These are phyloP conservation scores for Alternaria sp. DNA, from an alignment of 2,329 filamentous ascomycete genomes.

Conservation along the genomic window DNA sequence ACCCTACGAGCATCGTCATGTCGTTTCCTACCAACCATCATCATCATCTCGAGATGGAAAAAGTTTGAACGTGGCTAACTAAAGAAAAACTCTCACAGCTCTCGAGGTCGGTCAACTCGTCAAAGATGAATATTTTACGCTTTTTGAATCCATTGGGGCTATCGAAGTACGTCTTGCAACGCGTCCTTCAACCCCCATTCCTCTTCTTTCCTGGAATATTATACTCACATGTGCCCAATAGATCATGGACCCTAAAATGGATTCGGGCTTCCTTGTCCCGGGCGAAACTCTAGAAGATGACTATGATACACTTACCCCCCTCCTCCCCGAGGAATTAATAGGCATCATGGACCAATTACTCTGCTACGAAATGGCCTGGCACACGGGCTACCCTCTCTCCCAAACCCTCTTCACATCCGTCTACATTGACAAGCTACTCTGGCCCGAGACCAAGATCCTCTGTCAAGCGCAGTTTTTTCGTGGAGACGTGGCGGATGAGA, in stretches of 20 bases:
- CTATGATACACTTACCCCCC: slow-evolving; percentile 73
- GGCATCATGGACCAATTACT: slow-evolving; percentile 95
- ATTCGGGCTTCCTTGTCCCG: slow-evolving; percentile 82
- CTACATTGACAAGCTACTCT: slow-evolving; percentile 84
- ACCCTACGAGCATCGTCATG: neutral
- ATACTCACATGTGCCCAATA: slow-evolving; percentile 50
- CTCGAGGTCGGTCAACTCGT: slow-evolving; percentile 82
- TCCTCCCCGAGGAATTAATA: slow-evolving; percentile 81
- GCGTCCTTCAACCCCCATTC: neutral
- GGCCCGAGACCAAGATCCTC: slow-evolving; percentile 70
- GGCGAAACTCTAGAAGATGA: slow-evolving; percentile 84
- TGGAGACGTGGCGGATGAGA: slow-evolving; percentile 28
- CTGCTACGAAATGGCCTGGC: slow-evolving; percentile 96
- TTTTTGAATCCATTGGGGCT: slow-evolving; percentile 92
- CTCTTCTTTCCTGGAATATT: neutral
- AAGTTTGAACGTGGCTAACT: slow-evolving; percentile 10
- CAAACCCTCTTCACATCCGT: slow-evolving; percentile 94
- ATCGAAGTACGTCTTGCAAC: slow-evolving; percentile 65
- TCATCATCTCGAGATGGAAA: neutral
- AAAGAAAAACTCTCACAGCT: slow-evolving; percentile 57
- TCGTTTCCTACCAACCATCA: neutral
- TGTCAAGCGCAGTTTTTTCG: slow-evolving; percentile 70
- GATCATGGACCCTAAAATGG: slow-evolving; percentile 99
- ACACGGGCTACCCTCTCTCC: slow-evolving; percentile 92
- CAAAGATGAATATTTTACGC: slow-evolving; percentile 92